Evolutionary conservation across 2,329 filamentous ascomycete species (phyloP), one percentile per base, ranked within the genome.

Genomic region (Teratosphaeria destructans): DNA sequence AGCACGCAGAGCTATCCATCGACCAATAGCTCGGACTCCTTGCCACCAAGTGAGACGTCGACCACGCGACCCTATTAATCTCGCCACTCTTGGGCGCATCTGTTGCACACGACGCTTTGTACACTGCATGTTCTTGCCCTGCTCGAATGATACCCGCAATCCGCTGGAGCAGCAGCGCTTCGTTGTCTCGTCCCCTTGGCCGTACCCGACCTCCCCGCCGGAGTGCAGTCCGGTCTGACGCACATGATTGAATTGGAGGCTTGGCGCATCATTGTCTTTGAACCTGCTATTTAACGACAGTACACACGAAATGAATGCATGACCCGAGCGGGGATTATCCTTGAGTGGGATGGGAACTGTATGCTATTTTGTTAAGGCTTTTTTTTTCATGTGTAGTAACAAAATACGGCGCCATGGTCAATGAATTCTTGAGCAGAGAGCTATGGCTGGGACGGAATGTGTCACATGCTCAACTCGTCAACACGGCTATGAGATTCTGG

Each of bases 91-190:
- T 39, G 37, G 37, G 2, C 37, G 16, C 5, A 39, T 16, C 12
- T 16, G 6, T 49, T 26, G 43, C 19, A 49, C 8, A 10, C 16
- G 19, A 23, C 5, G 43, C 43, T 49, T 16, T 39, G 37, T 32
- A 16, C 16, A 39, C 43, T 49, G 43, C 16, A 49, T 23, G 16
- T 49, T 49, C 43, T 49, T 49, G 43, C 43, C 43, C 43, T 49
- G 43, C 56, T 35, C 43, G 29, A 34, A 27, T 58, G 56, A 58
- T 58, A 58, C 56, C 56, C 56, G 56, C 56, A 54, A 58, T 58
- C 56, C 49, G 56, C 56, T 58, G 56, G 56, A 49, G 49, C 56
- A 58, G 56, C 56, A 58, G 56, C 56, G 32, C 34, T 55, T 37
- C 2, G 11, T 29, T 29, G 12, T 35, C 52, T 54, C n/a, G 43